Percentiles rank a stretch among this genome's conserved stretches.
Evolutionary conservation across 2,329 filamentous ascomycete species (phyloP).

Genomic region (Trichoderma brevicompactum): DNA sequence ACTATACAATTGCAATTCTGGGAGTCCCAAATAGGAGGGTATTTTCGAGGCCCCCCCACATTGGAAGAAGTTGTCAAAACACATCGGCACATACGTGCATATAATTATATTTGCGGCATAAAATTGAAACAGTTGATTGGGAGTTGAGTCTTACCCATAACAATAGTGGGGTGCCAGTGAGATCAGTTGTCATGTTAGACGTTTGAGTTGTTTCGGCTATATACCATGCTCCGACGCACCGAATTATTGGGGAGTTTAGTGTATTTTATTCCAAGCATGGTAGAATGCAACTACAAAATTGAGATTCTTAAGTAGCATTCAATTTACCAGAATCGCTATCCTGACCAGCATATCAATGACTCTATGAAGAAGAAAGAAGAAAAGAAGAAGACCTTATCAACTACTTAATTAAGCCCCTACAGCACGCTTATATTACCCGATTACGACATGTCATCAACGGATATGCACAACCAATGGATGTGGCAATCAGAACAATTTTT

Average conservation of each 20-base stretch:
- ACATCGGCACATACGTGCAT: background rate
- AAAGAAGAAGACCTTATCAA: background rate
- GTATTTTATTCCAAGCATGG: background rate
- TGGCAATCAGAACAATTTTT: background rate
- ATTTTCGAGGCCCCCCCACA: background rate
- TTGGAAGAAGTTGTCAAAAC: background rate
- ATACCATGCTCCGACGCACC: background rate
- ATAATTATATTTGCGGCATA: background rate
- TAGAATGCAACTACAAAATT: too few species aligned
- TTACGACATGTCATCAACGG: background rate
- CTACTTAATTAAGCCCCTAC: background rate
- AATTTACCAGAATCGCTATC: background rate
- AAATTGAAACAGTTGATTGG: background rate
- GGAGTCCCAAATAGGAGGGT: background rate
- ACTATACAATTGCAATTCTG: background rate
- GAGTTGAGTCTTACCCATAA: background rate
- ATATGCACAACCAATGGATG: background rate
- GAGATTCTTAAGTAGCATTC: too few species aligned
- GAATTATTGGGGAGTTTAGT: background rate
- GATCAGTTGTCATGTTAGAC: background rate
- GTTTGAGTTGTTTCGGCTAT: background rate
- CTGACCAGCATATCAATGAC: too few species aligned
- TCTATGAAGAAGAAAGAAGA: too few species aligned
- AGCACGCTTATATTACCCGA: background rate
- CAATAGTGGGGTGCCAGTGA: background rate